Conservation (phyloP, 768 basidiomycete species). For the Mycena pura region DNA sequence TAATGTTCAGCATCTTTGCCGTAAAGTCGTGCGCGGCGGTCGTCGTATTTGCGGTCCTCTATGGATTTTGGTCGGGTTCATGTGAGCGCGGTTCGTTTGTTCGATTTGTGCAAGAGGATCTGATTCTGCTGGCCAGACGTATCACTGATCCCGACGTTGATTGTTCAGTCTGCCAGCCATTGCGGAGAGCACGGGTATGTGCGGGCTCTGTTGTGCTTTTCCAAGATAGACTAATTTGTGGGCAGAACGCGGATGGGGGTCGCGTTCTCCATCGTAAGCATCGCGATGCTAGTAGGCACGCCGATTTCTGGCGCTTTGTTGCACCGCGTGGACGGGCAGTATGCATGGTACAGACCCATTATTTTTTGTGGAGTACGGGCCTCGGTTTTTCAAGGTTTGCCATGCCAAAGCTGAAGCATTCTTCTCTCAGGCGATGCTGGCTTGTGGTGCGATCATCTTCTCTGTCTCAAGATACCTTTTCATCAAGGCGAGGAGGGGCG, state of each 20-base stretch:
- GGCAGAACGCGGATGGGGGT: constrained; percentile 58
- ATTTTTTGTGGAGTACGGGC: constrained; percentile 50
- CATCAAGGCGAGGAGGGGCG: constrained; percentile 25
- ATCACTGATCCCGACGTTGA: constrained; percentile 46
- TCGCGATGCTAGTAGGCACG: constrained; percentile 54
- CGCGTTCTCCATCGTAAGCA: constrained; percentile 52
- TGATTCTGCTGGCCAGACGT: constrained; percentile 38
- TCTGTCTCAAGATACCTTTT: constrained; percentile 37
- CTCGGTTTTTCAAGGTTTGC: not conserved
- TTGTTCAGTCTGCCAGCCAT: constrained; percentile 44
- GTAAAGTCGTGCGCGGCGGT: not conserved
- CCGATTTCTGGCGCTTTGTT: constrained; percentile 58
- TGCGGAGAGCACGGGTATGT: constrained; percentile 45
- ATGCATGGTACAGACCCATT: constrained; percentile 46
- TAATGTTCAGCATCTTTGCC: constrained; percentile 14
- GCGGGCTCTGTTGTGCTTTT: not conserved
- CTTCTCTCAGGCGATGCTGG: constrained; percentile 31
- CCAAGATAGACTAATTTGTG: not conserved
- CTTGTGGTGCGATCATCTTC: constrained; percentile 38
- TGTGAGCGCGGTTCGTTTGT: not conserved
- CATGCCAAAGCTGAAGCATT: not conserved
- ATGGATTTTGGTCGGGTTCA: constrained; percentile 22
- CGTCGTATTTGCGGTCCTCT: constrained; percentile 7
- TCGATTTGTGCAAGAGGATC: not conserved
- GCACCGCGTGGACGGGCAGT: constrained; percentile 29